Conservation (phyloP, 176 grass and related monocot species). For the Lolium rigidum region DNA sequence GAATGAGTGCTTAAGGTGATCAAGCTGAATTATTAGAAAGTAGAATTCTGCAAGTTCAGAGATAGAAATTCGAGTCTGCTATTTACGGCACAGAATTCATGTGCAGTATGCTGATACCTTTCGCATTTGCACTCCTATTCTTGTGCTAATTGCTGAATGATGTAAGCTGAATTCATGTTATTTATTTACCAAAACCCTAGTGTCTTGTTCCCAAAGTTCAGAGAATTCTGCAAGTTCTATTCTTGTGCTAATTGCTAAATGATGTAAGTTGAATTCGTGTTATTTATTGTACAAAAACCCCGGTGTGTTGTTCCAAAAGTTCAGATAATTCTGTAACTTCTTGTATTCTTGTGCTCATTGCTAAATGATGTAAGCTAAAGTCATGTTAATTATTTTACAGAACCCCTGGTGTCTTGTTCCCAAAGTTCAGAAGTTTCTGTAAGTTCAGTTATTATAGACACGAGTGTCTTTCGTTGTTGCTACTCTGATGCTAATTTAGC, state of each 20-base stretch:
- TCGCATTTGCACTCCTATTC: background rate
- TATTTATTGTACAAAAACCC: background rate
- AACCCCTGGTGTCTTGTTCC: background rate
- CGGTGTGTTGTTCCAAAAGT: background rate
- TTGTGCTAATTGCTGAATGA: background rate
- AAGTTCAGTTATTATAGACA: background rate
- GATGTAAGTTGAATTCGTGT: background rate
- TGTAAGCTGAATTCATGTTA: background rate
- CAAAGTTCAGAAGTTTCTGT: background rate
- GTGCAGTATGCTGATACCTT: background rate
- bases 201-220: background rate
- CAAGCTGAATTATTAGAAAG: background rate
- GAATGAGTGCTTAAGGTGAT: background rate
- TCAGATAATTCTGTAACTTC: background rate
- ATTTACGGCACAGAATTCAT: background rate
- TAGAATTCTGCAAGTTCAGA: background rate
- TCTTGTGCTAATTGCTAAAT: background rate
- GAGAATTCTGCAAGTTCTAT: background rate
- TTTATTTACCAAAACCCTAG: background rate
- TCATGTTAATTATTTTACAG: background rate
- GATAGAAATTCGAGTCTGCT: background rate
- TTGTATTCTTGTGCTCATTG: background rate
- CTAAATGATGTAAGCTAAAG: background rate
- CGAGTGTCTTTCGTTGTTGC: no score
- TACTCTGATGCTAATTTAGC: no score